Base-by-base conservation (phyloP, 1,284 basidiomycete species). In the Tylopilus sp. region DNA sequence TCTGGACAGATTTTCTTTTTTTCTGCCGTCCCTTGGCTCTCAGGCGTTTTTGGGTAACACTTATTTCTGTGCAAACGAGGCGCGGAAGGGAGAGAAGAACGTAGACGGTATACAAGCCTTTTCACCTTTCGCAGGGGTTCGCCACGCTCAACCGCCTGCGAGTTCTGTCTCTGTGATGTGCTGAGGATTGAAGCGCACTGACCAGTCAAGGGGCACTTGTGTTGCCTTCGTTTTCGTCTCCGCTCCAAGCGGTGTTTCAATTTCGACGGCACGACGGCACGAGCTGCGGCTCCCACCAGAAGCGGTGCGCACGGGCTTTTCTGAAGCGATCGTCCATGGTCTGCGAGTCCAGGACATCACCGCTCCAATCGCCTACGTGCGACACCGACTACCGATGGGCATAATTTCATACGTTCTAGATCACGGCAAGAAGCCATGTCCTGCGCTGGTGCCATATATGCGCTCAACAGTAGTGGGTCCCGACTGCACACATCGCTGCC, bases 51-150 rank as follows among this genome's bases (percentile, higher is more conserved):
- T 65, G 65, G 69, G 66, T 64, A 74, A 74, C 74, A 74, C 70
- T 78, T 76, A 76, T 75, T 74, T 72, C 68, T 72, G 65, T 60
- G 65, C 71, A 68, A 68, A 70, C 64, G 62, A 68, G 65, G 60
- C 64, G 64, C 61, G 64, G 67, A 65, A 67, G 61, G 64, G 61
- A 59, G 64, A 61, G 65, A 62, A 62, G 60, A 59, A 64, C 56
- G 61, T 61, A 65, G 62, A 63, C 65, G 60, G 58, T 64, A 66
- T 60, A 63, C 63, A 61, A 66, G 67, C 67, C 66, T 67, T 64
- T 67, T 66, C 63, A 66, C 66, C 68, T 70, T 71, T 64, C 63
- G 62, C 59, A 62, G 59, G 52, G 67, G 55, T 65, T 55, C 59
- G 66, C 59, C 55, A 59, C 62, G 63, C 67, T 62, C 65, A 68